These are phyloP conservation scores for Cladophialophora yegresii DNA, from an alignment of 2,329 filamentous ascomycete genomes.

Conservation along the genomic window DNA sequence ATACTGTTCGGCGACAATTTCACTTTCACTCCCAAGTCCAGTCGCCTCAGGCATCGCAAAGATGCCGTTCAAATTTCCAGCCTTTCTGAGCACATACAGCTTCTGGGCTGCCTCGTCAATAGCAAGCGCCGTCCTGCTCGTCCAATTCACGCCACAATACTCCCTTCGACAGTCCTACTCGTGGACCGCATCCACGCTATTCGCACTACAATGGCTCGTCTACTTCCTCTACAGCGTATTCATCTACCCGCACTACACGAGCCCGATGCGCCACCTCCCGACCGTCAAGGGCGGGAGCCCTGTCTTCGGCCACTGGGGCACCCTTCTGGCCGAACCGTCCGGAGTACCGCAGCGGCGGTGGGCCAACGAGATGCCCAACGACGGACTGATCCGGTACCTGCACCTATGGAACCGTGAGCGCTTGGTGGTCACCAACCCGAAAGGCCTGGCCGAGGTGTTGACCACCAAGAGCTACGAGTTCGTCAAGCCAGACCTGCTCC, in stretches of 20 bases:
- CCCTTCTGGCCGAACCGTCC: slow-evolving; percentile 44
- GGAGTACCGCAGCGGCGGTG: slow-evolving; percentile 49
- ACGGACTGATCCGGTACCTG: slow-evolving; percentile 69
- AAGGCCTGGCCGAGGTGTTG: slow-evolving; percentile 69
- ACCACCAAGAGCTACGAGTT: slow-evolving; percentile 71
- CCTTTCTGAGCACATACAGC: slow-evolving; percentile 27
- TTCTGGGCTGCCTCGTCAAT: slow-evolving; percentile 32
- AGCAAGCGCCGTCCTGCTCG: slow-evolving; percentile 26
- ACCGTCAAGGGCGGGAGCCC: slow-evolving; percentile 51
- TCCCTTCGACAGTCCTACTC: slow-evolving; percentile 39
- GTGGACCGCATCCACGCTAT: slow-evolving; percentile 36
- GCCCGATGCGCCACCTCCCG: slow-evolving; percentile 60
- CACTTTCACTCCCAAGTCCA: no score
- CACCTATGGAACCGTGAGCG: slow-evolving; percentile 64
- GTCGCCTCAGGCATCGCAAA: slow-evolving; percentile 45
- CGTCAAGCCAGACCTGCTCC: slow-evolving; percentile 60
- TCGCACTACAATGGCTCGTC: slow-evolving; percentile 34
- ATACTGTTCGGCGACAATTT: neutral
- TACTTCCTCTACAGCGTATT: slow-evolving; percentile 45
- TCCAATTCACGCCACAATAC: slow-evolving; percentile 38
- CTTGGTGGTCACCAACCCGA: slow-evolving; percentile 62
- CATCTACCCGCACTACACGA: slow-evolving; percentile 61
- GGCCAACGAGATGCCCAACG: slow-evolving; percentile 63
- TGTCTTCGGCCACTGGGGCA: slow-evolving; percentile 50
- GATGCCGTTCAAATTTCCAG: slow-evolving; percentile 46